These are phyloP conservation scores for Lactarius trivialis DNA, from an alignment of 768 basidiomycete species.

Conservation along the genomic window DNA sequence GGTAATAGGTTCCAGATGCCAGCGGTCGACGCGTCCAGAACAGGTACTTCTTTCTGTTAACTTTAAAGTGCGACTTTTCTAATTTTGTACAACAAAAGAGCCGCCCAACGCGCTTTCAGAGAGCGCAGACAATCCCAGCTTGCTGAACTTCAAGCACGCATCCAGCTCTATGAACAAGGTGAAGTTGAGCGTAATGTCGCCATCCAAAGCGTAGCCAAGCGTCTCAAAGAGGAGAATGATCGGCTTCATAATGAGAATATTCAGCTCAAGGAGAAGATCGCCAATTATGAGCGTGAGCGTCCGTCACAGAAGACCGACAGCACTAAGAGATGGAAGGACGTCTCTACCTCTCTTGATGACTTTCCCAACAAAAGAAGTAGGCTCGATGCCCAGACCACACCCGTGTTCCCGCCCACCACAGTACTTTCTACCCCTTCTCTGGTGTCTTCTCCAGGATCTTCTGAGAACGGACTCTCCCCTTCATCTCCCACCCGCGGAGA, in stretches of 20 bases:
- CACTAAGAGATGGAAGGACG: slow-evolving; percentile 55
- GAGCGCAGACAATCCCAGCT: slow-evolving; percentile 87
- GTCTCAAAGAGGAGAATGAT: slow-evolving; percentile 83
- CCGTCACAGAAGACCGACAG: slow-evolving; percentile 30
- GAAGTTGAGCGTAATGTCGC: slow-evolving; percentile 84
- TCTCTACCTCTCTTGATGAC: slow-evolving; percentile 27
- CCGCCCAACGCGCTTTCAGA: slow-evolving; percentile 84
- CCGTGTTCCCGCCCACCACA: slow-evolving; percentile 26
- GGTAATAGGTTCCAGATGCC: slow-evolving; percentile 34
- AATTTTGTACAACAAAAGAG: slow-evolving; percentile 38
- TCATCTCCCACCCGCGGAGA: slow-evolving; percentile 28
- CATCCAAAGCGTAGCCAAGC: slow-evolving; percentile 75
- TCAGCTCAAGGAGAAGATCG: slow-evolving; percentile 42
- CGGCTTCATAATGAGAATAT: slow-evolving; percentile 61
- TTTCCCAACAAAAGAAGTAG: slow-evolving; percentile 34
- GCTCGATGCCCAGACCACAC: slow-evolving; percentile 26
- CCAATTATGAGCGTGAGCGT: slow-evolving; percentile 27
- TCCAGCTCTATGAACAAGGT: slow-evolving; percentile 84
- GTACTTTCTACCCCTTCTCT: slow-evolving; percentile 38
- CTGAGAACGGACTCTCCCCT: slow-evolving; percentile 31
- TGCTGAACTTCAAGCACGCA: slow-evolving; percentile 77
- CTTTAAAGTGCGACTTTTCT: not conserved
- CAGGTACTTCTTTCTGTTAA: slow-evolving; percentile 34
- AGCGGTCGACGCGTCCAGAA: slow-evolving; percentile 74
- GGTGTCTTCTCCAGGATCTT: slow-evolving; percentile 43